Percentiles rank a stretch among this genome's conserved stretches.
Conservation (phyloP, 1,139 yeast species). For the Blastobotrys buckinghamii region DNA sequence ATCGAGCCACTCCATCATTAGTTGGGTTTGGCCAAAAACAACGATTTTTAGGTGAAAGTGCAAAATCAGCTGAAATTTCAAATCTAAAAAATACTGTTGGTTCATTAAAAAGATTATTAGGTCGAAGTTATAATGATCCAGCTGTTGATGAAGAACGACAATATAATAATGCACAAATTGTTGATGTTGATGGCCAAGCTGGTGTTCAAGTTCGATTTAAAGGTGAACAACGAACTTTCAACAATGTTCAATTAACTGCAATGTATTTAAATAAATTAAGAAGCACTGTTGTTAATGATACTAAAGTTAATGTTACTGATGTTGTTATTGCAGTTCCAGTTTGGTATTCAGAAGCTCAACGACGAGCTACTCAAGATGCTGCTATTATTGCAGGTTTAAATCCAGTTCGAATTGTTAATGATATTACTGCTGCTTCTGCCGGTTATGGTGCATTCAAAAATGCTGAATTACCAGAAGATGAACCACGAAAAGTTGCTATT, state of each 20-base stretch:
- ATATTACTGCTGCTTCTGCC: slow-evolving; percentile 97
- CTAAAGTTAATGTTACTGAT: slow-evolving; percentile 65
- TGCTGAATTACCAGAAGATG: slow-evolving; percentile 87
- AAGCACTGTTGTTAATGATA: slow-evolving; percentile 72
- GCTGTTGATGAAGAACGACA: slow-evolving; percentile 70
- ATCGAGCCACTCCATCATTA: slow-evolving; percentile 91
- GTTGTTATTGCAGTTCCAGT: slow-evolving; percentile 94
- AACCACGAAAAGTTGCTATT: slow-evolving; percentile 84
- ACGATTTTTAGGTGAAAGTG: slow-evolving; percentile 92
- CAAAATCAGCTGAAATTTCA: slow-evolving; percentile 93
- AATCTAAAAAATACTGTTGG: slow-evolving; percentile 95
- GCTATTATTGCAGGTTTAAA: slow-evolving; percentile 93
- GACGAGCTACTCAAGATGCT: slow-evolving; percentile 95
- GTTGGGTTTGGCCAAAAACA: slow-evolving; percentile 88
- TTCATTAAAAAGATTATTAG: slow-evolving; percentile 86
- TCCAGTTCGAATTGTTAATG: slow-evolving; percentile 97
- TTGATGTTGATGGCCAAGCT: slow-evolving; percentile 64
- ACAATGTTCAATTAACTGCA: slow-evolving; percentile 86
- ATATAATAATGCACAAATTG: slow-evolving; percentile 49
- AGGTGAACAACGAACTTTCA: slow-evolving; percentile 73
- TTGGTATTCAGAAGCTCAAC: slow-evolving; percentile 95
- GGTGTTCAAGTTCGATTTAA: slow-evolving; percentile 81
- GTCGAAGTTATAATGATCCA: slow-evolving; percentile 69
- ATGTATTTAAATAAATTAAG: slow-evolving; percentile 92
- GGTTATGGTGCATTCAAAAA: slow-evolving; percentile 97